A percentile compares a stretch with the other conserved stretches of the same genome.
These are phyloP conservation scores for Eucalyptus fibrosa DNA, from an alignment of 345 rosid genomes.

Conservation along the genomic window DNA sequence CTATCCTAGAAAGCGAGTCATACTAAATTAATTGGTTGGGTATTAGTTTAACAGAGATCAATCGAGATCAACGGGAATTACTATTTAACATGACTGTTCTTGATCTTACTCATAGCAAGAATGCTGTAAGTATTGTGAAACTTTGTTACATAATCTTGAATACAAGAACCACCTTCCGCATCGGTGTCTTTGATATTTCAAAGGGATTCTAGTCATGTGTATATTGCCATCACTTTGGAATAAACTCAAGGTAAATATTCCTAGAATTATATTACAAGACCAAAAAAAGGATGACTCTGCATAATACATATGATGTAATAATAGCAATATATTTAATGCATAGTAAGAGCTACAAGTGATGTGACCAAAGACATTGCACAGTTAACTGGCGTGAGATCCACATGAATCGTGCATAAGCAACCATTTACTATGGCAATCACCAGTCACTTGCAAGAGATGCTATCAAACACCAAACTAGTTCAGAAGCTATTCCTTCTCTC, in stretches of 20 bases:
- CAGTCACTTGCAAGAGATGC: rapidly evolving
- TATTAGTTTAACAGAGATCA: background rate
- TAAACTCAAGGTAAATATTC: background rate
- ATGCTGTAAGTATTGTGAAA: background rate
- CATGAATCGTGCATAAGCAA: too few relatives aligned
- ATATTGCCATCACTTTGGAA: background rate
- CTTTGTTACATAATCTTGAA: background rate
- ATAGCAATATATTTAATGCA: too few relatives aligned
- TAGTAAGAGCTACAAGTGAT: too few relatives aligned
- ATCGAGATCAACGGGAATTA: background rate
- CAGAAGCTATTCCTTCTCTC: too few relatives aligned
- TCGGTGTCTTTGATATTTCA: background rate
- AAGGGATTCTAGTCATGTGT: background rate
- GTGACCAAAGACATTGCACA: too few relatives aligned
- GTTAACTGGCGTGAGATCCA: too few relatives aligned
- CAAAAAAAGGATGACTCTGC: background rate
- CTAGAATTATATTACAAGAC: background rate
- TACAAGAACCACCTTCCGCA: background rate
- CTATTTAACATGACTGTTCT: background rate
- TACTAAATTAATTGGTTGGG: background rate
- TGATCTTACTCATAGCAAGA: background rate
- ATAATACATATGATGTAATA: too few relatives aligned
- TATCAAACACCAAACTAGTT: too few relatives aligned
- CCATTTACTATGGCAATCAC: too few relatives aligned
- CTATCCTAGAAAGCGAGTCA: background rate